Conservation (phyloP, 176 grass and related monocot genomes). For the Rhynchospora pubera region DNA sequence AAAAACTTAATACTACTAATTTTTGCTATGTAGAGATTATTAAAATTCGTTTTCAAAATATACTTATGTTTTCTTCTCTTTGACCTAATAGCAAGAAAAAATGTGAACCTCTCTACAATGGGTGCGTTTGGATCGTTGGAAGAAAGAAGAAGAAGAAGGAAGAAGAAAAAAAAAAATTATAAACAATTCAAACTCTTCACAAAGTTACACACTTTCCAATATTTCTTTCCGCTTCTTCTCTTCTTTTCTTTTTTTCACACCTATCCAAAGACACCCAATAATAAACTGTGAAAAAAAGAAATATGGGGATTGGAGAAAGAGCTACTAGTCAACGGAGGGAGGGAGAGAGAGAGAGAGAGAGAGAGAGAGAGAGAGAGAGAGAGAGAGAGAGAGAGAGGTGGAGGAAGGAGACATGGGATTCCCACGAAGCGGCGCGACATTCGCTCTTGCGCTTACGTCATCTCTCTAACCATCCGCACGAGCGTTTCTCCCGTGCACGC, state of each 20-base stretch:
- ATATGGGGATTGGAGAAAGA: background rate
- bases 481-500: slow-evolving; percentile 15
- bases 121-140: no score
- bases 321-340: background rate
- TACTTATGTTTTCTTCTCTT: background rate
- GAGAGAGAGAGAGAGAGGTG: background rate
- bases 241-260: no score
- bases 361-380: no score
- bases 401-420: slow-evolving; percentile 19
- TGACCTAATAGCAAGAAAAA: background rate
- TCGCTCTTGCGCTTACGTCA: slow-evolving; percentile 34
- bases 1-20: background rate
- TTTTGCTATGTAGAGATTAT: background rate
- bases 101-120: no score
- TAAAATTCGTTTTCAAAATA: background rate
- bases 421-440: slow-evolving; percentile 41
- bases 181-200: no score
- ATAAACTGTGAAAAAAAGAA: no score
- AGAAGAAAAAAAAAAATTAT: no score
- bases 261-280: no score
- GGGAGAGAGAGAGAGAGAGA: no score
- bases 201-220: no score
- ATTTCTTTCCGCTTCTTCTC: no score
- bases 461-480: slow-evolving; percentile 37
- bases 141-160: no score